Evolutionary conservation across 2,329 filamentous ascomycete species (phyloP).

Genomic region (Didymella segeticola): DNA sequence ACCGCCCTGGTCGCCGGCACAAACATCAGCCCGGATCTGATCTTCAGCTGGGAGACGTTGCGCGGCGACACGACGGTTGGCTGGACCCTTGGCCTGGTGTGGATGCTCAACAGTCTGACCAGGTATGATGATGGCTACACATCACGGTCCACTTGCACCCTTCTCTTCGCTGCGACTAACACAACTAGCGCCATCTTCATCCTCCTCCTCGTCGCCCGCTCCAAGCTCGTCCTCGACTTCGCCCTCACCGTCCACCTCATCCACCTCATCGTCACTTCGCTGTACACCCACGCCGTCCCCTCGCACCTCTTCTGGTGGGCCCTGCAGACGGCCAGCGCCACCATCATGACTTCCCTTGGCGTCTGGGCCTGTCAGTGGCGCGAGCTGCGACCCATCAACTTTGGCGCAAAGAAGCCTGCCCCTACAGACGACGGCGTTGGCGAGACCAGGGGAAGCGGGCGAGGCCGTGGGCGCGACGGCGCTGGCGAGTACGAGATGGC

Average conservation of each 20-base stretch:
- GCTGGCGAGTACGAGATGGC: constrained; percentile 59
- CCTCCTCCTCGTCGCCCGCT: constrained; percentile 81
- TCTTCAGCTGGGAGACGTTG: constrained; percentile 69
- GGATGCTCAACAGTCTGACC: constrained; percentile 70
- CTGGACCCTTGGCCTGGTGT: constrained; percentile 72
- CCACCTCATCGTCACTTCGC: constrained; percentile 76
- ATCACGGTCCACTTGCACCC: neutral
- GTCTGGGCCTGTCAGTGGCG: constrained; percentile 92
- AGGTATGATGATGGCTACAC: constrained; percentile 67
- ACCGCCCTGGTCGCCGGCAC: constrained; percentile 70
- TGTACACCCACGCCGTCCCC: constrained; percentile 81
- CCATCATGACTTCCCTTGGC: constrained; percentile 72
- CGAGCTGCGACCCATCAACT: constrained; percentile 86
- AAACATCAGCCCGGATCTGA: constrained; percentile 63
- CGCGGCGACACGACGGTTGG: constrained; percentile 72
- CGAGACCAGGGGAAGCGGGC: constrained; percentile 48
- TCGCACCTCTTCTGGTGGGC: constrained; percentile 87
- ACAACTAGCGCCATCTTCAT: constrained; percentile 76
- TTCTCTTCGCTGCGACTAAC: constrained; percentile 17
- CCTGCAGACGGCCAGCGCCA: constrained; percentile 66
- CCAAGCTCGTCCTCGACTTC: constrained; percentile 95
- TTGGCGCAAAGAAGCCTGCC: constrained; percentile 65
- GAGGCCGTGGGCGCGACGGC: constrained; percentile 53
- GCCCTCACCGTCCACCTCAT: constrained; percentile 86
- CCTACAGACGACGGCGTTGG: constrained; percentile 48